Base-by-base conservation (phyloP, 805 yeast genomes). In the Ogataea glucozyma region DNA sequence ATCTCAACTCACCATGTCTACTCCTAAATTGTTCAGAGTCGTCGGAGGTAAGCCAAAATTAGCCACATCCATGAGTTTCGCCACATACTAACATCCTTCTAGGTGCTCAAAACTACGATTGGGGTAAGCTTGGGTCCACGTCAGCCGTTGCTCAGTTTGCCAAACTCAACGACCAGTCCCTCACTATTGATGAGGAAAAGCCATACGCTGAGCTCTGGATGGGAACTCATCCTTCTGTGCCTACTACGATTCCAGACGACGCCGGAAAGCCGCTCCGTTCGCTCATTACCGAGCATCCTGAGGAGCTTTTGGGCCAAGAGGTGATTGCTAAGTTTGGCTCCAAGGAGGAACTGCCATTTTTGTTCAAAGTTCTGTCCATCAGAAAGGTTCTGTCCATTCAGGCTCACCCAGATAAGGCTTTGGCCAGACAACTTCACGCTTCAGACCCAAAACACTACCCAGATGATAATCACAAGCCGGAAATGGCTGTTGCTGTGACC, bases 161-260 rank as follows among this genome's bases (percentile, higher is more conserved):
- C 32, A 73, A 82, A 27, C 71, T 73, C 38, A 80, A 95, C 32
- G 82, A 85, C 65, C 76, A 36, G 4, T 53, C 62, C 8, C 71
- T 87, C 41, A 60, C 58, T 14, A 76, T 89, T 42, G 88, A 85
- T 52, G 90, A 84, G 56, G 40, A 72, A 27, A 79, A 81, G 59
- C 98, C 99, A 9, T 93, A 93, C 61, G 99, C 99, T 13, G 99
- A 93, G 66, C 73, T 93, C 53, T 93, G 99, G 99, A 93, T 93
- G 99, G 99, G 99, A 29, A 89, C 98, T 19, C 99, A 93, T 63
- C 91, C 95, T 40, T 85, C 85, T 34, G 89, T 85, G 10, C 97
- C 98, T 21, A 84, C 96, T 14, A 67, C 66, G 36, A 75, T 78
- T 37, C 73, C 75, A 19, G 76, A 69, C 20, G 65, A 71, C 14